Evolutionary conservation across 2,329 filamentous ascomycete species (phyloP).

Genomic region (Colletotrichum musicola): DNA sequence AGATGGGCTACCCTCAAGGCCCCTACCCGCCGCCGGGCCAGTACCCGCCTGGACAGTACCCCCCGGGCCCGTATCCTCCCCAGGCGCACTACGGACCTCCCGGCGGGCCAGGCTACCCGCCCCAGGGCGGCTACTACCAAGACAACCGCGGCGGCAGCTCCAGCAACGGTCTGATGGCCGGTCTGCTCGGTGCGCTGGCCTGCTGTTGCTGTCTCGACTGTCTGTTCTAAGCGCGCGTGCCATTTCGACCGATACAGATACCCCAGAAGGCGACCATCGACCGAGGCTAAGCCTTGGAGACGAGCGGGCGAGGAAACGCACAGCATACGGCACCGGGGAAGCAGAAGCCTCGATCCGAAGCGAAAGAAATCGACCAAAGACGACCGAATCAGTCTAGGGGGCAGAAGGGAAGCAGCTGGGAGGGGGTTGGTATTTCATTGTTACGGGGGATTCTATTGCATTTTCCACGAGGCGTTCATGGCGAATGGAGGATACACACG

Average conservation of each 20-base stretch:
- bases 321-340: background rate
- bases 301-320: background rate
- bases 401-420: background rate
- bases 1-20: conserved; percentile 57
- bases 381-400: background rate
- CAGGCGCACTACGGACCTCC: conserved; percentile 39
- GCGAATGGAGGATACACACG: conserved; percentile 8
- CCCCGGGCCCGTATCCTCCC: conserved; percentile 42
- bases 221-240: conserved; percentile 59
- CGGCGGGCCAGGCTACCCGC: conserved; percentile 45
- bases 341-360: background rate
- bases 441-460: background rate
- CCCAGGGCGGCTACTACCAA: conserved; percentile 46
- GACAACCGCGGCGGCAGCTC: conserved; percentile 47
- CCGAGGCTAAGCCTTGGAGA: background rate
- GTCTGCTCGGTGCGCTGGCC: conserved; percentile 63
- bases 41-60: conserved; percentile 53
- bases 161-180: conserved; percentile 55
- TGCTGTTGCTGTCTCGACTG: conserved; percentile 71
- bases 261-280: conserved; percentile 14
- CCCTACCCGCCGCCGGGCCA: conserved; percentile 46
- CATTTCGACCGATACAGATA: conserved; percentile 17
- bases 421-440: background rate
- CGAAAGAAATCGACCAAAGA: background rate
- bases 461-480: conserved; percentile 18